Evolutionary conservation across 169 alveolate genomes (phyloP).

Genomic region (Blepharisma undulans): DNA sequence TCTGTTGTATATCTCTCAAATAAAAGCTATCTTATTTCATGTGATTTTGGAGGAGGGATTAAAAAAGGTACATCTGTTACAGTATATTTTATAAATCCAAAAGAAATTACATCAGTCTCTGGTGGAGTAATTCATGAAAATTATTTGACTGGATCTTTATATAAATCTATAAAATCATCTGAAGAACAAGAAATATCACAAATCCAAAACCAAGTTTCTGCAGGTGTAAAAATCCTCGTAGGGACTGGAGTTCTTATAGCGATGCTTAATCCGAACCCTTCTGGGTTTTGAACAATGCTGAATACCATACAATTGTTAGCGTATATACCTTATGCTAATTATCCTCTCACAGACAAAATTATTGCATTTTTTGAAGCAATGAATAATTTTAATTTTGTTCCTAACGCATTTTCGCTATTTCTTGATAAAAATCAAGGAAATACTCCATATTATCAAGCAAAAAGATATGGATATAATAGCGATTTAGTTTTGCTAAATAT

Average conservation of each 20-base stretch:
- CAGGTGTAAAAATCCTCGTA: background rate
- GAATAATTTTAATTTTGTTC: background rate
- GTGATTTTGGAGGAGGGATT: background rate
- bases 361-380: background rate
- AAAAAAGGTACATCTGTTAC: background rate
- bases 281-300: constrained; percentile 7
- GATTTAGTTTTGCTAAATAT: background rate
- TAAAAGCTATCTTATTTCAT: background rate
- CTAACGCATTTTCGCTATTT: background rate
- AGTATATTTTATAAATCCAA: background rate
- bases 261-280: background rate
- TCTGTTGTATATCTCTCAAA: background rate
- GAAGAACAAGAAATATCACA: background rate
- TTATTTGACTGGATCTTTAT: background rate
- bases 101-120: background rate
- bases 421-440: background rate
- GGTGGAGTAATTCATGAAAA: background rate
- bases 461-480: constrained; percentile 5
- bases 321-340: background rate
- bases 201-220: background rate
- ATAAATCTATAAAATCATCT: background rate
- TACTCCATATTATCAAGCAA: background rate
- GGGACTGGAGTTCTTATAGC: background rate
- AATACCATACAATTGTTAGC: constrained; percentile 4
- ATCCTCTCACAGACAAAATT: background rate